Conservation (phyloP, 2,329 filamentous ascomycete species). For the Penicillium sp. region DNA sequence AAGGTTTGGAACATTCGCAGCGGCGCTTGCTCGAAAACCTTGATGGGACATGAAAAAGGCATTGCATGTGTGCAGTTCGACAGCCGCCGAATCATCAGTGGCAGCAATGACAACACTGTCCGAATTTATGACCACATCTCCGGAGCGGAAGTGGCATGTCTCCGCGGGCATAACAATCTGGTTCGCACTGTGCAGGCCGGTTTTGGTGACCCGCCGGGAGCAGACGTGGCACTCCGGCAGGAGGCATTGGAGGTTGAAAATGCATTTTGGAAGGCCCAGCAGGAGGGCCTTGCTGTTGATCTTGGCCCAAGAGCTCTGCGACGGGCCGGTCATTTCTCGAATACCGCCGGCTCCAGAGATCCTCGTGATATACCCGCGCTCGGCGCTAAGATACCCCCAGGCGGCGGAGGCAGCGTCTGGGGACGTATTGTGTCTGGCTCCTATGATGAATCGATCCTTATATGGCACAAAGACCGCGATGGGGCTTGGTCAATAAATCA, state of each 20-base stretch:
- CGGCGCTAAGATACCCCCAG: slow-evolving; percentile 81
- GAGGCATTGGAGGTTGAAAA: slow-evolving; percentile 69
- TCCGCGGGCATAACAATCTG: slow-evolving; percentile 73
- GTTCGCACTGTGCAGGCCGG: slow-evolving; percentile 93
- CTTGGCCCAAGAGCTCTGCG: slow-evolving; percentile 44
- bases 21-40: slow-evolving; percentile 67
- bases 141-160: slow-evolving; percentile 79
- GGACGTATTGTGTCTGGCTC: slow-evolving; percentile 95
- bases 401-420: slow-evolving; percentile 81
- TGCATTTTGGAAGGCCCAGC: slow-evolving; percentile 59
- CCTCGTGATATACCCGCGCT: slow-evolving; percentile 68
- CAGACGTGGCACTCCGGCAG: slow-evolving; percentile 64
- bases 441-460: slow-evolving; percentile 91
- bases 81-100: slow-evolving; percentile 84
- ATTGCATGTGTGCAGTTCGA: slow-evolving; percentile 98
- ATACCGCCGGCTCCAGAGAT: slow-evolving; percentile 63
- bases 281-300: slow-evolving; percentile 41
- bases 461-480: slow-evolving; percentile 82
- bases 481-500: slow-evolving; percentile 79
- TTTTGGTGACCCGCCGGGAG: slow-evolving; percentile 81
- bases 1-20: slow-evolving; percentile 91
- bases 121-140: slow-evolving; percentile 87
- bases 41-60: slow-evolving; percentile 84
- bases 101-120: slow-evolving; percentile 92
- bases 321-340: slow-evolving; percentile 49